Conservation (phyloP, 768 basidiomycete species). For the Boletus patriciae region DNA sequence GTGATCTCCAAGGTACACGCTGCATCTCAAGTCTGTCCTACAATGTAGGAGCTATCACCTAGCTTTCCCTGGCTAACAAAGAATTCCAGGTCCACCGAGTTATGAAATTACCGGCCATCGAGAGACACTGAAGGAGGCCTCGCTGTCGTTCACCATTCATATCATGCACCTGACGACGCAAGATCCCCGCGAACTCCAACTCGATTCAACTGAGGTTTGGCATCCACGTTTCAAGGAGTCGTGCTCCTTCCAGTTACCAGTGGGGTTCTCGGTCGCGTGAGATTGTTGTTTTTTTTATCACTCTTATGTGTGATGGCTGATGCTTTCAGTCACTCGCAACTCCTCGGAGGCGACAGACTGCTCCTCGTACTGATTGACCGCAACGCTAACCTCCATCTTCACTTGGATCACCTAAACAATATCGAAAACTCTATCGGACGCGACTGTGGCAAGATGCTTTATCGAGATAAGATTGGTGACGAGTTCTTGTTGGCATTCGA, state of each 20-base stretch:
- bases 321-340: slow-evolving; percentile 36
- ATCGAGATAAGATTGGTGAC: slow-evolving; percentile 48
- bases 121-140: slow-evolving; percentile 21
- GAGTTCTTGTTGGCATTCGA: slow-evolving; percentile 50
- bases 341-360: slow-evolving; percentile 41
- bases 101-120: slow-evolving; percentile 20
- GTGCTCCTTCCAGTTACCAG: slow-evolving; percentile 24
- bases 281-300: neutral
- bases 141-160: slow-evolving; percentile 26
- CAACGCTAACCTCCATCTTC: slow-evolving; percentile 35
- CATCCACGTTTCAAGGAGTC: slow-evolving; percentile 28
- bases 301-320: neutral
- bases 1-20: slow-evolving; percentile 12
- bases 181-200: slow-evolving; percentile 32
- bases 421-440: slow-evolving; percentile 38
- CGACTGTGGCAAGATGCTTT: slow-evolving; percentile 35
- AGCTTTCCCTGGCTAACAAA: neutral
- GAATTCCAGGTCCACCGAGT: slow-evolving; percentile 10
- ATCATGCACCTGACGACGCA: slow-evolving; percentile 31
- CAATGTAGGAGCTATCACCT: neutral
- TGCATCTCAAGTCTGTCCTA: slow-evolving; percentile 14
- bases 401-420: slow-evolving; percentile 35
- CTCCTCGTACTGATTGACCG: slow-evolving; percentile 42
- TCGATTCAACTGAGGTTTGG: slow-evolving; percentile 21
- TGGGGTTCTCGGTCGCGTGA: slow-evolving; percentile 28